These are phyloP conservation scores for Lagenidium sp. DNA, from an alignment of 352 stramenopile species.

Conservation along the genomic window DNA sequence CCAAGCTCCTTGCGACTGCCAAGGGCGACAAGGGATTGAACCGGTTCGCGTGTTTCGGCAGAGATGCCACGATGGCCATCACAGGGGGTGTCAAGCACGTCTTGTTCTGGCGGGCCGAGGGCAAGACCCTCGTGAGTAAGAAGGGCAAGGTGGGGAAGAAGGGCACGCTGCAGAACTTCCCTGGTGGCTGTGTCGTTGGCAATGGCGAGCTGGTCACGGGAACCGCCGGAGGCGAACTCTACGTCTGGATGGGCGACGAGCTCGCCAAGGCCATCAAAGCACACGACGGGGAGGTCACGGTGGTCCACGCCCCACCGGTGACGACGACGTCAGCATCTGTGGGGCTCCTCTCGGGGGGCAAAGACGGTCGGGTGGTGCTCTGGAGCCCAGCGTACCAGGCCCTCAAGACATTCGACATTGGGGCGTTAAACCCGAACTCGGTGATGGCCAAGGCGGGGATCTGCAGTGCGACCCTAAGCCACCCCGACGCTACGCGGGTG, in stretches of 20 bases:
- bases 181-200: slow-evolving; percentile 31
- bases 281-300: slow-evolving; percentile 41
- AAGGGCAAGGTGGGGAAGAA: slow-evolving; percentile 58
- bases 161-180: slow-evolving; percentile 39
- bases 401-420: slow-evolving; percentile 59
- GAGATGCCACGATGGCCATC: slow-evolving; percentile 24
- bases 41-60: slow-evolving; percentile 38
- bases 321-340: background rate
- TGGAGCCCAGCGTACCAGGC: slow-evolving; percentile 57
- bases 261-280: slow-evolving; percentile 46
- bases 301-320: slow-evolving; percentile 18
- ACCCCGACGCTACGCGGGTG: slow-evolving; percentile 29
- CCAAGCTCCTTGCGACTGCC: slow-evolving; percentile 25
- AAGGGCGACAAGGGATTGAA: slow-evolving; percentile 54
- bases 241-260: slow-evolving; percentile 46
- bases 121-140: slow-evolving; percentile 37
- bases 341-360: slow-evolving; percentile 47
- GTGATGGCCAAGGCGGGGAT: slow-evolving; percentile 29
- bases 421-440: slow-evolving; percentile 19
- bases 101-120: slow-evolving; percentile 55
- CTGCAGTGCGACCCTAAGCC: slow-evolving; percentile 33
- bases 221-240: slow-evolving; percentile 40
- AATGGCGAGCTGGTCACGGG: slow-evolving; percentile 45
- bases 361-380: slow-evolving; percentile 63
- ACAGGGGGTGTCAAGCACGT: slow-evolving; percentile 64